phyloP scores from a whole-genome alignment of 1,284 basidiomycete species.

The Cystobasidiaceae sp. region DNA sequence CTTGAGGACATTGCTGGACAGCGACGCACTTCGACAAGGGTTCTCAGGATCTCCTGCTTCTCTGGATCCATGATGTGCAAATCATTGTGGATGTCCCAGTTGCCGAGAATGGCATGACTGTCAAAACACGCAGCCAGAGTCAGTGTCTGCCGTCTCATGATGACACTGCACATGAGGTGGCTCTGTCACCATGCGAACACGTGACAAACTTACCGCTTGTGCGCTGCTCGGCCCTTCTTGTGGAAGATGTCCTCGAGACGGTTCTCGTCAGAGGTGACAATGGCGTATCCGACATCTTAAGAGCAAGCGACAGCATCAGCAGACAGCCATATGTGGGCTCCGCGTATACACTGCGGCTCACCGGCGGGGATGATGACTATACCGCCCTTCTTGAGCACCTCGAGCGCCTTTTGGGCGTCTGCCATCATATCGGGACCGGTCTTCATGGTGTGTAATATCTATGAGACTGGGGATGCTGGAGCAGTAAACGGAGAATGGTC shows the following conservation, averaged over 20 bases:
- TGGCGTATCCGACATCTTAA: neutral
- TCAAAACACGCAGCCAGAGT: neutral
- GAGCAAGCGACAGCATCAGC: too few species aligned
- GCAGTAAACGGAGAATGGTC: too few species aligned
- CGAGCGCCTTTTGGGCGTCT: neutral
- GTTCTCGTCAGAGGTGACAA: neutral
- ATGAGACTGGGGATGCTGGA: too few species aligned
- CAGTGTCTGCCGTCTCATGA: neutral
- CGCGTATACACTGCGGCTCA: neutral
- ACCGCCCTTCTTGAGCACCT: neutral
- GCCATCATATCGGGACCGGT: neutral
- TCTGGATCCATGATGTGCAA: neutral
- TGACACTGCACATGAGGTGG: too few species aligned
- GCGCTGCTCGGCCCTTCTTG: neutral
- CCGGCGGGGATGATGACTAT: neutral
- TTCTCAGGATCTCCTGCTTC: neutral
- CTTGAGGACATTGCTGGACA: too few species aligned
- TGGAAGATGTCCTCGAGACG: neutral
- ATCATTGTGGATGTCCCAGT: neutral
- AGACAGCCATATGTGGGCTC: neutral
- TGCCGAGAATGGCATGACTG: neutral
- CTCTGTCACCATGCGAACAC: too few species aligned
- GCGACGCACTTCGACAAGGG: neutral
- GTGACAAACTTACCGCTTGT: neutral
- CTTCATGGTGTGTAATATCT: neutral